A percentile compares a stretch with the other conserved stretches of the same genome.
Evolutionary conservation across 73 alveolate genomes (phyloP).

Genomic region (Paramecium pentaurelia): DNA sequence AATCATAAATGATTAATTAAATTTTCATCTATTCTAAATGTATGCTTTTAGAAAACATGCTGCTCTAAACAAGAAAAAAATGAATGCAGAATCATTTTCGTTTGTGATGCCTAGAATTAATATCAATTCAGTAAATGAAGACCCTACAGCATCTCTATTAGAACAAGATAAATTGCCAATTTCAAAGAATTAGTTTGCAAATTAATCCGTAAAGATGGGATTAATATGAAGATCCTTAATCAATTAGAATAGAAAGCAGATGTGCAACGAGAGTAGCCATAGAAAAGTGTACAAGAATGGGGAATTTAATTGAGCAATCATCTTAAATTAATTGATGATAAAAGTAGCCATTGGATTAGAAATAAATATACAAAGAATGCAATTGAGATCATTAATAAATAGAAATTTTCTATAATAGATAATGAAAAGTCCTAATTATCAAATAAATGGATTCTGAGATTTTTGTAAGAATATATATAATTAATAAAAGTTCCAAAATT

Average conservation of each 20-base stretch:
- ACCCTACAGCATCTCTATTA: not conserved
- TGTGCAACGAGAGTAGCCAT: not conserved
- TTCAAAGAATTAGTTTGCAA: not conserved
- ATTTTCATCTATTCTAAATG: not conserved
- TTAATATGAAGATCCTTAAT: not conserved
- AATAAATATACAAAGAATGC: not conserved
- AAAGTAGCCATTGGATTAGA: not conserved
- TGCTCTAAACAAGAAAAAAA: not conserved
- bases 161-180: slow-evolving; percentile 3
- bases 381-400: not conserved
- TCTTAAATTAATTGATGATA: not conserved
- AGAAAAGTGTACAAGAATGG: not conserved
- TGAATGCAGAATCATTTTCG: not conserved
- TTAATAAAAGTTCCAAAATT: not conserved
- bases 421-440: not conserved
- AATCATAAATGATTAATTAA: not conserved
- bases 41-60: not conserved
- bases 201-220: slow-evolving; percentile 28
- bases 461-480: not conserved
- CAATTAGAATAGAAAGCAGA: not conserved
- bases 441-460: not conserved
- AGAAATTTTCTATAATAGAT: not conserved
- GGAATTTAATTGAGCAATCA: slow-evolving; percentile 3
- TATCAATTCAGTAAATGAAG: not conserved
- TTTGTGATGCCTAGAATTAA: not conserved